Conservation (phyloP, 768 basidiomycete species). For the Phylloporus arenicola region DNA sequence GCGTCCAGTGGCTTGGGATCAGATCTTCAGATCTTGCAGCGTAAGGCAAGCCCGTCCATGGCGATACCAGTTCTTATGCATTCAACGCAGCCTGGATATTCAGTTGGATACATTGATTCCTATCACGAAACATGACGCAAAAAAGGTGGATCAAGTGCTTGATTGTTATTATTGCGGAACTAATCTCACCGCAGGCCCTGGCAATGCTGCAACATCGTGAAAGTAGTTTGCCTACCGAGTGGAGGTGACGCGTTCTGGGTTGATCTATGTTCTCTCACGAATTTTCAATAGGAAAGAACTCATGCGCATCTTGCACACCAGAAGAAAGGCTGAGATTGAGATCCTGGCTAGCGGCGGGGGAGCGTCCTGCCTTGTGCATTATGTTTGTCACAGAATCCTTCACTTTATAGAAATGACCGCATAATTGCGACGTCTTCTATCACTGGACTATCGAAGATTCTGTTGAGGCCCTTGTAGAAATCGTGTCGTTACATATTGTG, state of each 20-base stretch:
- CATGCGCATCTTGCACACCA: conserved; percentile 66
- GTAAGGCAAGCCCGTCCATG: conserved; percentile 35
- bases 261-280: not conserved
- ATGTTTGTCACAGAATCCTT: conserved; percentile 24
- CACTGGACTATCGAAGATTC: not conserved
- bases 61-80: not conserved
- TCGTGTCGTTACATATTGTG: too few species aligned
- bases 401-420: conserved; percentile 25
- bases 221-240: conserved; percentile 46
- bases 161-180: not conserved
- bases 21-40: conserved; percentile 58
- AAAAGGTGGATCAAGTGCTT: conserved; percentile 48
- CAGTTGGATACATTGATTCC: conserved; percentile 58
- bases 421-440: not conserved
- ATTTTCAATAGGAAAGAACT: conserved; percentile 63
- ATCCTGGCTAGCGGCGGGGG: conserved; percentile 36
- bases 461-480: too few species aligned
- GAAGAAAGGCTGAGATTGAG: conserved; percentile 94
- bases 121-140: conserved; percentile 65
- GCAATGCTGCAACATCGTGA: conserved; percentile 49
- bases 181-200: conserved; percentile 47
- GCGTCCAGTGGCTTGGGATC: conserved; percentile 79
- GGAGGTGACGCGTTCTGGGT: conserved; percentile 51
- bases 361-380: conserved; percentile 19
- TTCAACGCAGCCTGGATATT: conserved; percentile 48